Conservation (phyloP, 139 green algal species). For the Nannochloris sp. region DNA sequence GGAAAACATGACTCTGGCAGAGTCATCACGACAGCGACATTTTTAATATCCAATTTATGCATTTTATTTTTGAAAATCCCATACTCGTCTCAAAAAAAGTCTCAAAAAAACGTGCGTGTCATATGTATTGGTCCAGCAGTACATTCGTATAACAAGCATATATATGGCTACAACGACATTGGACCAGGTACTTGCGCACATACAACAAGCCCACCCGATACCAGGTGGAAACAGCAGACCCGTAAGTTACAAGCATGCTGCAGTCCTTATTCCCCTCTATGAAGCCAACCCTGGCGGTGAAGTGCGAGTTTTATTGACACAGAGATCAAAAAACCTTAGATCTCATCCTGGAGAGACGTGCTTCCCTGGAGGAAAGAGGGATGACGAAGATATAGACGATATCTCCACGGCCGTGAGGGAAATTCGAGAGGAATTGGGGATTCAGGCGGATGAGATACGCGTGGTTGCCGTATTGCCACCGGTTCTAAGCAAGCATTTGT, state of each 20-base stretch:
- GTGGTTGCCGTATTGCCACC: conserved; percentile 47
- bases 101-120: too few relatives aligned
- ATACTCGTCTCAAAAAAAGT: too few relatives aligned
- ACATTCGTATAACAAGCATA: too few relatives aligned
- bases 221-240: background rate
- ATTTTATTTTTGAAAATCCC: too few relatives aligned
- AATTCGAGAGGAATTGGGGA: conserved; percentile 55
- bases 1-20: too few relatives aligned
- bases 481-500: conserved; percentile 56
- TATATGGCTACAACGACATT: background rate
- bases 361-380: conserved; percentile 66
- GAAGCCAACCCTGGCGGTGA: conserved; percentile 20
- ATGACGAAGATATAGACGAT: conserved; percentile 48
- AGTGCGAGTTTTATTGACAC: conserved; percentile 49
- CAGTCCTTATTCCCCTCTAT: conserved; percentile 53
- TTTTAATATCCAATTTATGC: too few relatives aligned
- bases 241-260: conserved; percentile 24
- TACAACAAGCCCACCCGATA: background rate
- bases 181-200: background rate
- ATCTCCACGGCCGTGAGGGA: conserved; percentile 55
- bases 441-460: conserved; percentile 17
- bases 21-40: too few relatives aligned
- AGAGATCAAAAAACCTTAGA: background rate
- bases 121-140: too few relatives aligned
- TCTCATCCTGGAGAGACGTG: conserved; percentile 51